Conservation (phyloP, 257 asterid species). For the Apocynum venetum region DNA sequence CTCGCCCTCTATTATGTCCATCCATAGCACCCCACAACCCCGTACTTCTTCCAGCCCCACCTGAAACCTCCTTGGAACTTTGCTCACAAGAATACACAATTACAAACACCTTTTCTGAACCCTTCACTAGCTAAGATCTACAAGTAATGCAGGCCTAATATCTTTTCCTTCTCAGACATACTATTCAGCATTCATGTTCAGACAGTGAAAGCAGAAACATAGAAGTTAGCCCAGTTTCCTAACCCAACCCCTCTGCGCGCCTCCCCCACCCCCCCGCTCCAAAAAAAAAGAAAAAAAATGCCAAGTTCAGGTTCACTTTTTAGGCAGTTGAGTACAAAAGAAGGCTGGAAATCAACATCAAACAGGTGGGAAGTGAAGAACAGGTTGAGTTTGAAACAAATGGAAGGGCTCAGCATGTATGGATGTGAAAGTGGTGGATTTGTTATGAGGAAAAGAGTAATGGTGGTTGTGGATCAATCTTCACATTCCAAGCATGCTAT, state of each 20-base stretch:
- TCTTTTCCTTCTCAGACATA: neutral
- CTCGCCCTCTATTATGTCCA: conserved; percentile 20
- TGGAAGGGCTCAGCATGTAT: conserved; percentile 37
- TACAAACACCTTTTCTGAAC: neutral
- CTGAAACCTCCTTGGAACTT: neutral
- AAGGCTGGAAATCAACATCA: conserved; percentile 62
- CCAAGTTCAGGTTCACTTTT: conserved; percentile 56
- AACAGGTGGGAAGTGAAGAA: conserved; percentile 49
- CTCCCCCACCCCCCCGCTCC: too few relatives aligned
- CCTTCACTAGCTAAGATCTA: neutral
- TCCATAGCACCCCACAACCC: neutral
- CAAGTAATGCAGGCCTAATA: neutral
- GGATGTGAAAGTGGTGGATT: conserved; percentile 30
- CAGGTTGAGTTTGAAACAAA: conserved; percentile 27
- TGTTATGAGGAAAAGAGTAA: conserved; percentile 73
- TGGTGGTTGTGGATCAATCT: conserved; percentile 85
- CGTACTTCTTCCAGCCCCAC: neutral
- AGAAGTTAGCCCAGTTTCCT: neutral
- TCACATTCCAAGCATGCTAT: conserved; percentile 72
- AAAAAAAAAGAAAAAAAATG: conserved; percentile 29
- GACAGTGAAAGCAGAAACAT: neutral
- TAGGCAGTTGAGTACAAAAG: conserved; percentile 73
- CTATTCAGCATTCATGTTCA: conserved; percentile 1
- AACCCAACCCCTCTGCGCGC: too few relatives aligned
- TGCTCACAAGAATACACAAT: neutral